Percentiles rank a stretch among this genome's conserved stretches.
These are phyloP conservation scores for Fraxinus baroniana DNA, from an alignment of 305 asterid species.

Conservation along the genomic window DNA sequence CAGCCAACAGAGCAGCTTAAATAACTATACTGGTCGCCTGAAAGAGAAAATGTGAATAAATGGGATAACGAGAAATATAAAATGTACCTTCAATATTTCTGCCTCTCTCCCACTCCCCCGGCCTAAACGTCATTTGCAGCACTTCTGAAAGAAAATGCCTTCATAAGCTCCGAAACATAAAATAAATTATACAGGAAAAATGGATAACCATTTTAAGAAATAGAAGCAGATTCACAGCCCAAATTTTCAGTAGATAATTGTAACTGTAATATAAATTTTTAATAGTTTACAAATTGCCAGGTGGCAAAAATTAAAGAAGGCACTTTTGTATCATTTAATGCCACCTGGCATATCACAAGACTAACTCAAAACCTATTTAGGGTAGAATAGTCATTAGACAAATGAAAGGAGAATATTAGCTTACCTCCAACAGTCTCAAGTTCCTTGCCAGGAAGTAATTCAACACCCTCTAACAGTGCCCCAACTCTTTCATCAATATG, in stretches of 20 bases:
- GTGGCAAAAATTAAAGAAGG: slow-evolving; percentile 15
- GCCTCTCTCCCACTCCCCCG: slow-evolving; percentile 65
- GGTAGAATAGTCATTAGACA: background rate
- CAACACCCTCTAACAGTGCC: slow-evolving; percentile 62
- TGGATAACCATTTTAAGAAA: background rate
- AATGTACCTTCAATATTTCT: slow-evolving; percentile 62
- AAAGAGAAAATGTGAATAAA: slow-evolving; percentile 4
- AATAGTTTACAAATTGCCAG: background rate
- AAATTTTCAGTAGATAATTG: slow-evolving; percentile 19
- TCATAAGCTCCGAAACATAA: slow-evolving; percentile 19
- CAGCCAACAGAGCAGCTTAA: slow-evolving; percentile 18
- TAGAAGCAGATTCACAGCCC: background rate
- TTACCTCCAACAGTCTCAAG: slow-evolving; percentile 78
- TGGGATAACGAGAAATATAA: slow-evolving; percentile 10
- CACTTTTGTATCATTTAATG: slow-evolving; percentile 10
- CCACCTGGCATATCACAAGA: slow-evolving; percentile 21
- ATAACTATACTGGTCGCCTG: slow-evolving; percentile 5
- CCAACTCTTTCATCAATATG: slow-evolving; percentile 77
- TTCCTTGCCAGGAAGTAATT: slow-evolving; percentile 75
- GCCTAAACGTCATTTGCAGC: slow-evolving; percentile 62
- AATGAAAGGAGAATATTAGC: slow-evolving; percentile 22
- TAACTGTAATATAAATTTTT: background rate
- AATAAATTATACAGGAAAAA: slow-evolving; percentile 12
- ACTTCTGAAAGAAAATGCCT: slow-evolving; percentile 54
- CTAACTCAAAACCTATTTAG: slow-evolving; percentile 4